phyloP scores from a whole-genome alignment of 371 early-diverging fungal species.

The Mortierella sp. region DNA sequence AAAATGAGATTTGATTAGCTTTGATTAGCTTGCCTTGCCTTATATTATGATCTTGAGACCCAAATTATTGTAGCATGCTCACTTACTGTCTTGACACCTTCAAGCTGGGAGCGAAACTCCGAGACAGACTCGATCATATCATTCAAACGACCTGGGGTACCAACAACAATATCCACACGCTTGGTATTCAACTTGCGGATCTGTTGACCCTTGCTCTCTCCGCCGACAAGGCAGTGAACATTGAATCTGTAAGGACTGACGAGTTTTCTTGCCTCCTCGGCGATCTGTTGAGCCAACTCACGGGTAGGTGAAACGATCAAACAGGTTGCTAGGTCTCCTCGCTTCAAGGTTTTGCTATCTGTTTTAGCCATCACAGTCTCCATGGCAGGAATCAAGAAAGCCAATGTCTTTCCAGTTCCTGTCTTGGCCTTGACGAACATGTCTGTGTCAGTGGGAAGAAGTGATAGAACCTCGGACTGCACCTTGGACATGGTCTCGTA shows the following conservation, averaged over 20 bases:
- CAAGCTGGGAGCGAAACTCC: constrained; percentile 68
- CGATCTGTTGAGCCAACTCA: constrained; percentile 97
- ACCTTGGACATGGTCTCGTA: constrained; percentile 86
- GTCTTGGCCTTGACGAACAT: constrained; percentile 96
- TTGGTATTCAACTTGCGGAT: constrained; percentile 67
- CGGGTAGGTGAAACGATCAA: constrained; percentile 97
- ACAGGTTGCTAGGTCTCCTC: constrained; percentile 75
- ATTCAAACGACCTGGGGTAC: constrained; percentile 94
- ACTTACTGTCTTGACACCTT: constrained; percentile 69
- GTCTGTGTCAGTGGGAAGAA: constrained; percentile 81
- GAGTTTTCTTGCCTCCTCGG: constrained; percentile 84
- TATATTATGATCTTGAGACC: no score
- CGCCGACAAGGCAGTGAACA: constrained; percentile 93
- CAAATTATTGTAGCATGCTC: not conserved
- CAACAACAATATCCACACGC: constrained; percentile 92
- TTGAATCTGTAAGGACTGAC: constrained; percentile 69
- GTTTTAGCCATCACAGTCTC: constrained; percentile 68
- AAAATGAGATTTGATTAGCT: constrained; percentile 8
- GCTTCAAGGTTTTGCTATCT: constrained; percentile 43
- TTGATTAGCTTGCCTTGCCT: no score
- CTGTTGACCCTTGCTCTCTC: constrained; percentile 79
- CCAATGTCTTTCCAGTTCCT: constrained; percentile 98
- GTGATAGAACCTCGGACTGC: constrained; percentile 82
- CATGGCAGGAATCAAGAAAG: constrained; percentile 93
- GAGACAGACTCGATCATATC: constrained; percentile 84